Percentiles rank a stretch among this genome's conserved stretches.
Evolutionary conservation across 306 rosid genomes (phyloP).

Genomic region (Cucurbita ficifolia): DNA sequence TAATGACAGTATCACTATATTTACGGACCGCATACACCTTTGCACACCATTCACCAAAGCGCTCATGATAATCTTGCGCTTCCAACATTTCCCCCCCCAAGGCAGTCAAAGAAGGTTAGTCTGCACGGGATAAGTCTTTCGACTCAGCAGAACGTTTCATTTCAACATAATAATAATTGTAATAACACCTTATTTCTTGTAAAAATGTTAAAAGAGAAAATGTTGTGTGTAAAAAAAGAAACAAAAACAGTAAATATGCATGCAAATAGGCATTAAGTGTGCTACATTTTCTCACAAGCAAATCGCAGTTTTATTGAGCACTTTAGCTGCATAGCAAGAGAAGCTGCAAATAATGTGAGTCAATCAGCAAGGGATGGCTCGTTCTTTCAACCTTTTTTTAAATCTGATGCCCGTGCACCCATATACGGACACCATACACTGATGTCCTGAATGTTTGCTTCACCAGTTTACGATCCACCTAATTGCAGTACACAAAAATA

Average conservation of each 20-base stretch:
- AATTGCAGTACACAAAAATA: constrained; percentile 9
- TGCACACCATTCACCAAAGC: too few relatives aligned
- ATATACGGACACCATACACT: constrained; percentile 87
- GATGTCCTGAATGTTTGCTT: constrained; percentile 99
- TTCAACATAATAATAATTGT: too few relatives aligned
- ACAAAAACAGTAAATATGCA: background rate
- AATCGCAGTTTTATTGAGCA: constrained; percentile 21
- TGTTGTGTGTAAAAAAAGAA: background rate
- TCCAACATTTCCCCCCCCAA: too few relatives aligned
- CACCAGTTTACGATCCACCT: constrained; percentile 96
- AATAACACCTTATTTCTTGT: too few relatives aligned
- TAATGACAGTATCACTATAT: too few relatives aligned
- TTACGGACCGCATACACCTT: too few relatives aligned
- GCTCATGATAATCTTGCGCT: too few relatives aligned
- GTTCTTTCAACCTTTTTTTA: constrained; percentile 72
- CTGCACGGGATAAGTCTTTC: too few relatives aligned
- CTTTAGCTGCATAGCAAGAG: constrained; percentile 92
- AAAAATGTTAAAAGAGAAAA: background rate
- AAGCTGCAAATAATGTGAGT: constrained; percentile 46
- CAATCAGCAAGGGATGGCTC: constrained; percentile 50
- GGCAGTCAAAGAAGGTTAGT: too few relatives aligned
- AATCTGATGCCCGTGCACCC: constrained; percentile 95
- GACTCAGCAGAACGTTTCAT: too few relatives aligned
- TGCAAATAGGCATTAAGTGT: background rate
- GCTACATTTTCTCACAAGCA: background rate